Evolutionary conservation across 441 rosid species (phyloP), one percentile per base, ranked within the genome.

Genomic region (Erodium texanum): DNA sequence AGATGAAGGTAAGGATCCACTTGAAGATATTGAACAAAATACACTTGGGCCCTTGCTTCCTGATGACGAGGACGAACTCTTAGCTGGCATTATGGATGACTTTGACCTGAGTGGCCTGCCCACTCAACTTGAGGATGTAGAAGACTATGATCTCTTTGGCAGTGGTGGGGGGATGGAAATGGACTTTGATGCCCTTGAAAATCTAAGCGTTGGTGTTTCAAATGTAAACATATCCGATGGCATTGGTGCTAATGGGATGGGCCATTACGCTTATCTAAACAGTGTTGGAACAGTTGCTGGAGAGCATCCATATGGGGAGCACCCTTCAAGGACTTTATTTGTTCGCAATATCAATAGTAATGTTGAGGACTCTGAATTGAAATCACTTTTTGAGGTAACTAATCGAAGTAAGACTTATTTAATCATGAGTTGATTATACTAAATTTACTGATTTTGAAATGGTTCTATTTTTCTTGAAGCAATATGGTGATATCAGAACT

Each of bases 261-360:
- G 82, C 45, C 95, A 76, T 12, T 89, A 79, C 67, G 73, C 75
- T 77, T 76, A 81, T 27, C 48, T 92, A 38, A 90, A 83, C 80
- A 87, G 86, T 34, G 70, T 77, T 61, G 92, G 86, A 56, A 74
- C 88, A 29, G 85, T 87, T 74, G 85, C 87, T 50, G 91, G 93
- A 65, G 97, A 90, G 50, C 93, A 90, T 77, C 97, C 97, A 5
- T 87, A 83, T 54, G 97, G 95, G 63, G 97, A 90, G 80, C 95
- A 90, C 75, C 97, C 95, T 80, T 90, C 97, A 20, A 83, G 97
- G 78, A 90, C 97, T 50, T 69, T 90, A 45, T 90, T 88, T 82
- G 97, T 90, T 16, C 84, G 95, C 66, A 90, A 90, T 73, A 90
- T 90, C 67, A 90, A 90, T 77, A 90, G 97, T 70, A 85, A 88